These are phyloP conservation scores for Coniochaeta prunicola DNA, from an alignment of 2,329 filamentous ascomycete genomes.

Conservation along the genomic window DNA sequence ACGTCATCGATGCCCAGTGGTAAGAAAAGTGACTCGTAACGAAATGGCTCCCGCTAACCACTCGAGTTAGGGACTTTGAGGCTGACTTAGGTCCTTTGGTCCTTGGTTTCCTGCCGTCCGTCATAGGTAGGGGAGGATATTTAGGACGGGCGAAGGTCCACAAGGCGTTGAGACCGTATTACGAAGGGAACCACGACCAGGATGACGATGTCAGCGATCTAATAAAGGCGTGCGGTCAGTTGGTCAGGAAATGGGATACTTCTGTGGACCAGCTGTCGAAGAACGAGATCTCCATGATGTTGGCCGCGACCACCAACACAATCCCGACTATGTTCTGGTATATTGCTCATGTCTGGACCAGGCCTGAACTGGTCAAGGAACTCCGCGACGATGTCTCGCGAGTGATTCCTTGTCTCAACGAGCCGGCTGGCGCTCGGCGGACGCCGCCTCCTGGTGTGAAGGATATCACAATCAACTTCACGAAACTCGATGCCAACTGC, in stretches of 20 bases:
- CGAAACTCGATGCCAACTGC: background rate
- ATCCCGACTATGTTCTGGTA: conserved; percentile 3
- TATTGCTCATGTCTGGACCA: background rate
- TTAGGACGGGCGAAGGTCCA: background rate
- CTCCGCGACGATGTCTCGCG: background rate
- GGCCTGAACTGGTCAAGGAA: background rate
- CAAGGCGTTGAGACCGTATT: background rate
- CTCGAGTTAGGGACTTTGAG: background rate
- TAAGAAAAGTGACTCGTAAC: conserved; percentile 6
- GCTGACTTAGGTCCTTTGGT: background rate
- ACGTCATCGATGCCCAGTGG: conserved; percentile 30
- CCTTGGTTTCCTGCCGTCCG: background rate
- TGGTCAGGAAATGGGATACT: background rate
- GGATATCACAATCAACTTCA: conserved; percentile 14
- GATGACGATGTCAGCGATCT: background rate
- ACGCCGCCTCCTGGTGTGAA: background rate
- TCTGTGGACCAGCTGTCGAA: background rate
- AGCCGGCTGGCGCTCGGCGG: background rate
- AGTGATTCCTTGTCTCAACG: background rate
- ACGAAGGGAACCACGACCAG: background rate
- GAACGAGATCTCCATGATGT: conserved; percentile 1
- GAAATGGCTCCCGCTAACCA: background rate
- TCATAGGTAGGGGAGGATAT: background rate
- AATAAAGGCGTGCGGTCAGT: background rate
- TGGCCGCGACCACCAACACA: background rate